phyloP scores from a whole-genome alignment of 306 rosid genomes.

The Quercus robur region DNA sequence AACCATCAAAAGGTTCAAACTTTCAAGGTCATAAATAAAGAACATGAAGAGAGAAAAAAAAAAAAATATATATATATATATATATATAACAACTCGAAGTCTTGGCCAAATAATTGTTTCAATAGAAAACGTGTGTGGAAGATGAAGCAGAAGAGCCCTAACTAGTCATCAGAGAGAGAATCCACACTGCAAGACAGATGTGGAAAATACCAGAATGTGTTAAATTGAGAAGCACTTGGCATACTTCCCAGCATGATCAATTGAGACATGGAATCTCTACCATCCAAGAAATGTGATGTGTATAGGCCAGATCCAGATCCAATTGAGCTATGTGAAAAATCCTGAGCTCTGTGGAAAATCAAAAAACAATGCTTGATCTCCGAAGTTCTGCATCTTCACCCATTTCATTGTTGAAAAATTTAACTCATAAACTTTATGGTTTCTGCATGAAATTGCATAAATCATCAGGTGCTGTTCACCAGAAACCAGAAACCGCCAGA shows the following conservation, averaged over 20 bases:
- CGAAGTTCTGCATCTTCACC: neutral
- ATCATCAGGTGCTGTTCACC: neutral
- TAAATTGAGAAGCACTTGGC: too few relatives aligned
- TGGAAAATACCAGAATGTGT: neutral
- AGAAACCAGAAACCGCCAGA: neutral
- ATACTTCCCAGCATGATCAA: too few relatives aligned
- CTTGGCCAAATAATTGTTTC: too few relatives aligned
- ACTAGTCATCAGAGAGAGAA: neutral
- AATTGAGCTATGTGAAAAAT: neutral
- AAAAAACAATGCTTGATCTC: neutral
- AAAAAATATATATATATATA: too few relatives aligned
- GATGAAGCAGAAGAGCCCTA: too few relatives aligned
- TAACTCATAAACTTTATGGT: neutral
- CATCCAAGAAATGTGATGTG: neutral
- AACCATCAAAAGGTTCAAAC: too few relatives aligned
- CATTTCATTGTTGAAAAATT: neutral
- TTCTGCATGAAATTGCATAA: neutral
- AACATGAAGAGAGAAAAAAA: too few relatives aligned
- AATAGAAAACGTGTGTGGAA: too few relatives aligned
- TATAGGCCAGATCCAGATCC: neutral
- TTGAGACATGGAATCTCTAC: neutral
- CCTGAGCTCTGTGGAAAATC: neutral
- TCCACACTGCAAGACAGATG: neutral
- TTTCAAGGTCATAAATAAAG: too few relatives aligned
- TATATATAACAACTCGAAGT: too few relatives aligned